A percentile compares a stretch with the other conserved stretches of the same genome.
phyloP scores from a whole-genome alignment of 176 grass and related monocot genomes.

The Eragrostis nindensis region DNA sequence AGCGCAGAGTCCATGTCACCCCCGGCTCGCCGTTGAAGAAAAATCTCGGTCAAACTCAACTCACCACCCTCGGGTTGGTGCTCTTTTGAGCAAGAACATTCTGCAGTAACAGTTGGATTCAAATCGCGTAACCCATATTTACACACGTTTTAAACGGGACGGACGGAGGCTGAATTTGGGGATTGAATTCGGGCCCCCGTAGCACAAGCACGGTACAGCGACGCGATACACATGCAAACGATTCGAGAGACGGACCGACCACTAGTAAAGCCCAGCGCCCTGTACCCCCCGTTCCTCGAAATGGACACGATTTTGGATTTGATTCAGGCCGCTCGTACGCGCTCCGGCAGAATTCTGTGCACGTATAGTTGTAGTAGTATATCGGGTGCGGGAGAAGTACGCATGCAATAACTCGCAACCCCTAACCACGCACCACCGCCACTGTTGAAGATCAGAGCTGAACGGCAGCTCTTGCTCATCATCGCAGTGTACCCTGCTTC shows the following conservation, averaged over 20 bases:
- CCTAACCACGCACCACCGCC: not conserved
- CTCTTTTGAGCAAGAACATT: too few species aligned
- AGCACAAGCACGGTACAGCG: not conserved
- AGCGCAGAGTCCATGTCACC: conserved; percentile 9
- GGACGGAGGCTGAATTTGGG: too few species aligned
- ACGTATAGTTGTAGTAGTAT: not conserved
- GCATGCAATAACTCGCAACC: not conserved
- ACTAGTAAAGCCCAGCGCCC: not conserved
- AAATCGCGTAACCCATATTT: not conserved
- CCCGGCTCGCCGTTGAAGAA: not conserved
- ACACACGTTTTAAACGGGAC: not conserved
- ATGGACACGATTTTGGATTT: conserved; percentile 25
- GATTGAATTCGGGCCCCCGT: not conserved
- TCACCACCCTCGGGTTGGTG: too few species aligned
- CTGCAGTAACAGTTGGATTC: not conserved
- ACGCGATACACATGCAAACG: too few species aligned
- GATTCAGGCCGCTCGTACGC: not conserved
- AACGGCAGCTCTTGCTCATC: not conserved
- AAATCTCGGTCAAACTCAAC: too few species aligned
- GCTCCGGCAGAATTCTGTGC: not conserved
- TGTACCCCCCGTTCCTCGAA: not conserved
- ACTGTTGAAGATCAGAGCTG: not conserved
- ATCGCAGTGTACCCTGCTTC: not conserved
- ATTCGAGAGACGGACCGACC: not conserved
- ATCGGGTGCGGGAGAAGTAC: not conserved